phyloP scores from a whole-genome alignment of 768 basidiomycete genomes.

The Dioszegia aurantiaca region DNA sequence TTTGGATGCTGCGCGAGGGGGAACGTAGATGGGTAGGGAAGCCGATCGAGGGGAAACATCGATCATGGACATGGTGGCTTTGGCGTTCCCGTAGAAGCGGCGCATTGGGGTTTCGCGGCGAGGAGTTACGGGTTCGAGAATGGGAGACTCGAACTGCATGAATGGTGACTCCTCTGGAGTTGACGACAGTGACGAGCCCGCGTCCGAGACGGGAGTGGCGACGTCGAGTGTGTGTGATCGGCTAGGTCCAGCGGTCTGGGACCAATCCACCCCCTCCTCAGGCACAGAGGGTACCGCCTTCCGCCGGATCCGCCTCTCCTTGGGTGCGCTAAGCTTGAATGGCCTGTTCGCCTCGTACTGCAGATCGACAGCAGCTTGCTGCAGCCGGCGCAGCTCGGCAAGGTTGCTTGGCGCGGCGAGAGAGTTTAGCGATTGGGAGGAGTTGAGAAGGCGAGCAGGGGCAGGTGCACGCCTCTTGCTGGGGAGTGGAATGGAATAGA shows the following conservation, averaged over 20 bases:
- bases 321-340: slow-evolving; percentile 4
- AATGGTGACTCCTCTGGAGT: no score
- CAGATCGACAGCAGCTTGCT: slow-evolving; percentile 18
- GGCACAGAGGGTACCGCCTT: slow-evolving; percentile 27
- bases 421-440: slow-evolving; percentile 29
- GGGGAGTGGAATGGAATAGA: neutral
- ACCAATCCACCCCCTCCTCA: neutral
- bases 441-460: slow-evolving; percentile 2
- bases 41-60: slow-evolving; percentile 10
- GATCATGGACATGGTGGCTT: slow-evolving; percentile 16
- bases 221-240: slow-evolving; percentile 1
- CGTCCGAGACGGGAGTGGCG: slow-evolving; percentile 3
- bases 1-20: neutral
- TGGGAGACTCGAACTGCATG: no score
- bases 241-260: neutral
- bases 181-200: slow-evolving; percentile 10
- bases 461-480: neutral
- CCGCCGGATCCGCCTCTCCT: slow-evolving; percentile 29
- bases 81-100: slow-evolving; percentile 14
- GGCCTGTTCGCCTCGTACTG: slow-evolving; percentile 9
- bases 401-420: slow-evolving; percentile 24
- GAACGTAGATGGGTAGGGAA: slow-evolving; percentile 4
- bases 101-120: slow-evolving; percentile 8
- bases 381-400: slow-evolving; percentile 20
- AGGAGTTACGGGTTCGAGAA: neutral